Conservation (phyloP, 345 rosid species). For the Psidium guajava region DNA sequence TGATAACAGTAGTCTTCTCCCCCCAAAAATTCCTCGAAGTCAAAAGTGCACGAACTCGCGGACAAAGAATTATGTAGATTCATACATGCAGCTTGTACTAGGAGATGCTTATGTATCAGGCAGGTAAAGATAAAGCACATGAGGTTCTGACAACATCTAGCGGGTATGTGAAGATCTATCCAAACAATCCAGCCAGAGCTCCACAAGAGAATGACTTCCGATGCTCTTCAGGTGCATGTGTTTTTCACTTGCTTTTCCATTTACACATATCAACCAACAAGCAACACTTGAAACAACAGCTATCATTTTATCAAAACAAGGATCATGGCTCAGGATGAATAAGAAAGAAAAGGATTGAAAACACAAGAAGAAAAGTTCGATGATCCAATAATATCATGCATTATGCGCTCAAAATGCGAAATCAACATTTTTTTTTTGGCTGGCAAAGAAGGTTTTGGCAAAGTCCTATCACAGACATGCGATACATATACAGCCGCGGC, state of each 20-base stretch:
- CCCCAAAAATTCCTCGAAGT: neutral
- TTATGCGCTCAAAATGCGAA: neutral
- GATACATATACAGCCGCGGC: neutral
- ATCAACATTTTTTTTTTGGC: neutral
- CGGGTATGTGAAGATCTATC: no score
- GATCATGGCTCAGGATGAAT: neutral
- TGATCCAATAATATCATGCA: neutral
- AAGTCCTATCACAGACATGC: neutral
- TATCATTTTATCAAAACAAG: neutral
- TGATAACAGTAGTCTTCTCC: neutral
- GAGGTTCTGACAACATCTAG: no score
- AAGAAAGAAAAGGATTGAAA: neutral
- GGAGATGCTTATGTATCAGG: neutral
- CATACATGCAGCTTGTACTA: neutral
- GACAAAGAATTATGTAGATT: neutral
- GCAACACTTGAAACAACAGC: neutral
- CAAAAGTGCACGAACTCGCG: neutral
- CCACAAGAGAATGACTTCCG: neutral
- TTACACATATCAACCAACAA: neutral
- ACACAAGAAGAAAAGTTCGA: neutral
- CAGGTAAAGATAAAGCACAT: neutral
- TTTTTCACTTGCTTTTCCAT: conserved; percentile 24
- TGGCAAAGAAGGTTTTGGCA: neutral
- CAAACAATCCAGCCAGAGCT: no score
- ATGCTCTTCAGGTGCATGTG: no score